phyloP scores from a whole-genome alignment of 1,284 basidiomycete genomes.

The Grifola frondosa region DNA sequence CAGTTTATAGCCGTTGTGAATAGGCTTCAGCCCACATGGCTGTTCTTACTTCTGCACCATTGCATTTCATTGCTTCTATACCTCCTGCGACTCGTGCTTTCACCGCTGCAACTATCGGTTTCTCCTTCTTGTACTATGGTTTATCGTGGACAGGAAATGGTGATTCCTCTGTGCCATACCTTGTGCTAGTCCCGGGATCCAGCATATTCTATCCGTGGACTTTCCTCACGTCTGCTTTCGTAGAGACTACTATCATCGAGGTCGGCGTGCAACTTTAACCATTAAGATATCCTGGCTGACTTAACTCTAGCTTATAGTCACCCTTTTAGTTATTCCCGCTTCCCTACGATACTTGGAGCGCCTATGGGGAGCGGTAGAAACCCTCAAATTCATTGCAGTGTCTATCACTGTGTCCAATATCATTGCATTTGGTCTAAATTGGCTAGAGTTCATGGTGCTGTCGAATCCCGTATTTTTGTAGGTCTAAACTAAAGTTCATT shows the following conservation, averaged over 20 bases:
- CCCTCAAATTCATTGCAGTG: slow-evolving; percentile 81
- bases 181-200: slow-evolving; percentile 83
- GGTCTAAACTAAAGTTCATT: slow-evolving; percentile 31
- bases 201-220: slow-evolving; percentile 93
- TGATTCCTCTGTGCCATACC: slow-evolving; percentile 61
- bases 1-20: no score
- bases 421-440: slow-evolving; percentile 81
- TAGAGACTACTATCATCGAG: slow-evolving; percentile 85
- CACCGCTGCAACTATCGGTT: slow-evolving; percentile 64
- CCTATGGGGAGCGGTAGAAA: slow-evolving; percentile 89
- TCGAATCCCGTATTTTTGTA: slow-evolving; percentile 76
- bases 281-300: slow-evolving; percentile 9
- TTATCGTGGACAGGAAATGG: slow-evolving; percentile 54
- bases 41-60: slow-evolving; percentile 61
- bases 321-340: slow-evolving; percentile 78
- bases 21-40: slow-evolving; percentile 49
- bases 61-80: slow-evolving; percentile 66
- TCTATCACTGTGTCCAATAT: slow-evolving; percentile 83
- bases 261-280: slow-evolving; percentile 44
- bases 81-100: slow-evolving; percentile 81
- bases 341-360: slow-evolving; percentile 90
- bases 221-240: slow-evolving; percentile 81
- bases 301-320: slow-evolving; percentile 65
- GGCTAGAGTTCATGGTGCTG: slow-evolving; percentile 74
- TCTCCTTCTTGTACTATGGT: slow-evolving; percentile 67